Conservation (phyloP, 2,329 filamentous ascomycete genomes). For the Elsinoe arachidis region DNA sequence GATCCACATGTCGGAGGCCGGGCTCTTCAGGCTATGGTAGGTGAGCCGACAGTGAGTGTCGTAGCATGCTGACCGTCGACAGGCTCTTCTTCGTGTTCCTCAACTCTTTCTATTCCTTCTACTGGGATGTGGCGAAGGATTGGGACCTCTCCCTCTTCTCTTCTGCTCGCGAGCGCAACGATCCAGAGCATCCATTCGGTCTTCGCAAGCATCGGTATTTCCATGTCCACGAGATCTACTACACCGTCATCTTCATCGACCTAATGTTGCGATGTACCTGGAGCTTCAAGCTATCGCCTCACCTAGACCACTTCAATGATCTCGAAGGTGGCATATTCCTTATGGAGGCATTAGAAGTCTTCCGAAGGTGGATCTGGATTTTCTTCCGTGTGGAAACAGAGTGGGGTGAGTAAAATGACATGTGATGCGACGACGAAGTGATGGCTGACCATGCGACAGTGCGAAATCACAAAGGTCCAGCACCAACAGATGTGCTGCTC, state of each 20-base stretch:
- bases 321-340: constrained; percentile 83
- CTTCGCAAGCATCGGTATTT: constrained; percentile 68
- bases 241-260: constrained; percentile 69
- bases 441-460: constrained; percentile 29
- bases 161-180: constrained; percentile 45
- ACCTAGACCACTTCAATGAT: constrained; percentile 75
- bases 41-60: constrained; percentile 15
- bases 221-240: constrained; percentile 66
- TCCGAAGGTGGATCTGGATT: constrained; percentile 90
- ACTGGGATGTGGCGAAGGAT: constrained; percentile 94
- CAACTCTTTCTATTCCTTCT: constrained; percentile 93
- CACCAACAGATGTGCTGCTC: constrained; percentile 62
- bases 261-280: constrained; percentile 79
- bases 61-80: constrained; percentile 20
- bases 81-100: constrained; percentile 68
- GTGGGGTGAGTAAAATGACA: constrained; percentile 42
- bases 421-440: background rate
- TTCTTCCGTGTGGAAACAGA: constrained; percentile 94
- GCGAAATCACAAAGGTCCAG: constrained; percentile 46
- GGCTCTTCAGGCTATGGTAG: constrained; percentile 48
- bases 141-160: constrained; percentile 83
- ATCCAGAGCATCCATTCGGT: constrained; percentile 63
- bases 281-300: constrained; percentile 76
- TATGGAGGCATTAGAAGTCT: constrained; percentile 77
- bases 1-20: constrained; percentile 47